Evolutionary conservation across 2,329 filamentous ascomycete species (phyloP).

Genomic region (Beauveria sp.): DNA sequence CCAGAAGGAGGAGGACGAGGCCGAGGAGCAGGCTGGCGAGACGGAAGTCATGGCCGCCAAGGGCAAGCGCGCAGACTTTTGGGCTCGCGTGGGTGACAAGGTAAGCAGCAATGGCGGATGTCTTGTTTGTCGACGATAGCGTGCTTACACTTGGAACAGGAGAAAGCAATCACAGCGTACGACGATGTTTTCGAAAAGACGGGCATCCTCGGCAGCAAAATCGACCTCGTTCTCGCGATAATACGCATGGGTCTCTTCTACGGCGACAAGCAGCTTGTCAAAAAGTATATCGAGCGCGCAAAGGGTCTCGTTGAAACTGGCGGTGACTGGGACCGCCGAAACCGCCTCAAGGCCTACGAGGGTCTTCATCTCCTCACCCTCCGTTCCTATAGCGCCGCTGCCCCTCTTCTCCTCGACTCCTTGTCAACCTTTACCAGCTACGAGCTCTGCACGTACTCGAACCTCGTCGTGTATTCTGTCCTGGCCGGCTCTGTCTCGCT

Average conservation of each 20-base stretch:
- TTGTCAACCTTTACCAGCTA: constrained; percentile 98
- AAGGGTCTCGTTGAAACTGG: constrained; percentile 86
- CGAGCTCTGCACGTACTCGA: constrained; percentile 95
- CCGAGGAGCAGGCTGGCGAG: constrained; percentile 90
- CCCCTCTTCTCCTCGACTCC: constrained; percentile 90
- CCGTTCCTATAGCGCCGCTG: constrained; percentile 81
- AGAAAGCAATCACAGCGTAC: constrained; percentile 87
- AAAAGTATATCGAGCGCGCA: constrained; percentile 88
- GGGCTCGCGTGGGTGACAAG: constrained; percentile 94
- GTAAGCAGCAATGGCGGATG: constrained; percentile 36
- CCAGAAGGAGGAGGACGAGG: constrained; percentile 87
- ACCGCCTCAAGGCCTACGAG: constrained; percentile 97
- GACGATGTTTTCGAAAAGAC: constrained; percentile 95
- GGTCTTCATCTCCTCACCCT: constrained; percentile 88
- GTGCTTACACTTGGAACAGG: constrained; percentile 43
- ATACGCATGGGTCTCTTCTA: constrained; percentile 95
- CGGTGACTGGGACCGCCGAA: constrained; percentile 97
- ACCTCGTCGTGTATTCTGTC: constrained; percentile 89
- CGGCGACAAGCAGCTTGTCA: constrained; percentile 82
- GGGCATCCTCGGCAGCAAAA: constrained; percentile 93
- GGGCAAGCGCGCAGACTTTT: constrained; percentile 94
- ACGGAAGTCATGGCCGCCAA: constrained; percentile 88
- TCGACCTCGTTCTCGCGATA: constrained; percentile 92
- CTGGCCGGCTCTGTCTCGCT: constrained; percentile 89
- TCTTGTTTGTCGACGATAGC: no score